Percentiles rank a stretch among this genome's conserved stretches.
Evolutionary conservation across 1,284 basidiomycete species (phyloP).

Genomic region (Ustilago hordei): DNA sequence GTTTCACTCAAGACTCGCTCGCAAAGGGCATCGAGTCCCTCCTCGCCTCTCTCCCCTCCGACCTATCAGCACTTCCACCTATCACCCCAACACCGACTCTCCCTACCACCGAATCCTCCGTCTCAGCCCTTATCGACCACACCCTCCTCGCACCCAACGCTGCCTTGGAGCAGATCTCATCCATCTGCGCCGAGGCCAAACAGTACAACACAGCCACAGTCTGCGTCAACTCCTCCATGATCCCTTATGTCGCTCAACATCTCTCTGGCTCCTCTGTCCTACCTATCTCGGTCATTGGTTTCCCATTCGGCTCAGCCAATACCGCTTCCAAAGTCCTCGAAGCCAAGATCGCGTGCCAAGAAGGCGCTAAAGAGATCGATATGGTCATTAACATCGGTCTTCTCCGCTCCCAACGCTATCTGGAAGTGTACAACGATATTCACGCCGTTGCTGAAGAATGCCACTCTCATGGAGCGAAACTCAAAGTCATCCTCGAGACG

Average conservation of each 20-base stretch:
- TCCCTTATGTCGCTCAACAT: conserved; percentile 73
- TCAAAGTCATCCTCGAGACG: conserved; percentile 65
- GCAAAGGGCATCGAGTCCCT: conserved; percentile 26
- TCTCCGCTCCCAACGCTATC: conserved; percentile 40
- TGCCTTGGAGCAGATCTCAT: conserved; percentile 43
- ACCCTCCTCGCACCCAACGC: conserved; percentile 62
- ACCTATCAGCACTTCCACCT: conserved; percentile 22
- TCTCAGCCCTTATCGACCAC: conserved; percentile 62
- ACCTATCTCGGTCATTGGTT: conserved; percentile 55
- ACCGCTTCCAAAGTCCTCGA: conserved; percentile 54
- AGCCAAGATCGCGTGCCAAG: conserved; percentile 34
- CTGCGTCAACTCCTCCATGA: conserved; percentile 61
- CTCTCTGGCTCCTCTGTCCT: conserved; percentile 40
- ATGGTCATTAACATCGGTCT: conserved; percentile 67
- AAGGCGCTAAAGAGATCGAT: conserved; percentile 63
- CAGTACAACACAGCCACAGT: conserved; percentile 53
- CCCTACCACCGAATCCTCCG: conserved; percentile 36
- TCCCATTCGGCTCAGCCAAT: conserved; percentile 54
- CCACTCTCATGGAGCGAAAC: conserved; percentile 28
- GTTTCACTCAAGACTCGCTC: conserved; percentile 31
- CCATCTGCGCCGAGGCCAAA: conserved; percentile 52
- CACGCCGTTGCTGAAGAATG: conserved; percentile 49
- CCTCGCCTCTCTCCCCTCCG: conserved; percentile 22
- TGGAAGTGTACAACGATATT: conserved; percentile 53
- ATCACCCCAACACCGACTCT: conserved; percentile 32